Evolutionary conservation across 2,329 filamentous ascomycete genomes (phyloP), one percentile per base, ranked within the genome.

Genomic region (Teratosphaeria viscida): DNA sequence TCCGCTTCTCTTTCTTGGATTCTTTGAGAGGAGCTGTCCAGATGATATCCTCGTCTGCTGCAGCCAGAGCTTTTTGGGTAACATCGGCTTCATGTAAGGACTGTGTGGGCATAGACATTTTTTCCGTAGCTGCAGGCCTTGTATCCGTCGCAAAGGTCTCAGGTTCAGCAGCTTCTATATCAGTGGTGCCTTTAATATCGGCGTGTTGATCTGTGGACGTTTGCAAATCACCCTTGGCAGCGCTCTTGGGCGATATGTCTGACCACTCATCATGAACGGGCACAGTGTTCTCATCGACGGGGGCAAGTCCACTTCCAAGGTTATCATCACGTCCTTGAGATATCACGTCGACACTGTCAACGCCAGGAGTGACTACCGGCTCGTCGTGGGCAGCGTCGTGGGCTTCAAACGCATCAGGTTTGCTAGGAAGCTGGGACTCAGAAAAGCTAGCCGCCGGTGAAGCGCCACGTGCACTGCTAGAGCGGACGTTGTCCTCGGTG

Each of bases 171-270:
- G 19, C 19, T 49, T 8, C n/a, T 23, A n/a, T 49, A n/a, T 49
- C 5, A 39, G 37, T 3, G 11, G 37, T 1, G 11, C 12, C 16
- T 39, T 39, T 11, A 1, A 16, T 11, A 39, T 12, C 37, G 16
- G 37, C 37, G 6, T 16, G 37, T 10, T 39, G 11, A 10, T 49
- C 43, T 19, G 43, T 23, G 43, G 5, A 5, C 5, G 43, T 7
- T n/a, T 23, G 3, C n/a, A 49, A 23, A 19, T 16, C 43, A n/a
- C n/a, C 43, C 19, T 49, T 26, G 11, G 4, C 43, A 49, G 67
- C 70, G 62, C 67, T 68, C 63, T 74, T 73, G 32, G 57, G 55
- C 4, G 66, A 62, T 14, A 63, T 60, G 26, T 58, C 39, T 16
- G 64, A 57, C 62, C 61, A 66, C 10, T 65, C 61, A 11, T 66